Base-by-base conservation (phyloP, 139 green algal species). In the Chlorella sorokiniana region DNA sequence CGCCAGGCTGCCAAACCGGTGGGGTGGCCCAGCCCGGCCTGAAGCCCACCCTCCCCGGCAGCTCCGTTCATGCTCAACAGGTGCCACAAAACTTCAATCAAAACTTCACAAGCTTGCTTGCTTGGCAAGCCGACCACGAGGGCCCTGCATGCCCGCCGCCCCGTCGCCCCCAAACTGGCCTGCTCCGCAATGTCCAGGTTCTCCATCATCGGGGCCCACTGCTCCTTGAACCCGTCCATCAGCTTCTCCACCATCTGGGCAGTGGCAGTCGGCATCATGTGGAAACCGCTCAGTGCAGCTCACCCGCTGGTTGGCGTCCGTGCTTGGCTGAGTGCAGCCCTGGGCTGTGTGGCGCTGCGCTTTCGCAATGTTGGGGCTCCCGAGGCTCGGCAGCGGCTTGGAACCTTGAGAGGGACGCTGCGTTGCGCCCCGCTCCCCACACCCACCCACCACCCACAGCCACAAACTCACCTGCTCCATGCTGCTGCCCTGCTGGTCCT, bases 171-270 rank as follows among this genome's bases (percentile, higher is more conserved):
- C 25, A 25, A 10, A 20, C 74, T n/a, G 42, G 73, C 79, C 67
- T 84, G 65, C 22, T 61, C 35, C 8, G 84, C 84, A 4, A 68
- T 78, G 38, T 96, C 88, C 68, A 98, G 71, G 81, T 94, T 95
- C 62, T 96, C 90, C 88, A 96, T 90, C n/a, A 93, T 84, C 38
- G 89, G 86, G 56, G 79, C 80, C 95, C 96, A 97, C 75, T 96
- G 69, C 73, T 95, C 81, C 84, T 97, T 85, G 77, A 97, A 97
- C 33, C 93, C 82, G 37, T 92, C 63, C n/a, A 96, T 83, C 42
- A 98, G 89, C 76, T 87, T 72, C 61, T 83, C 59, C 65, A 84
- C 77, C 76, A 88, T 68, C 70, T 91, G 37, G 62, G 9, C 16
- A 31, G 38, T 22, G 41, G n/a, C 1, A 42, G 40, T 2, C 16